A percentile compares a stretch with the other conserved stretches of the same genome.
Conservation (phyloP, 148 eudicot genomes). For the Vaccinium vitisidaea region DNA sequence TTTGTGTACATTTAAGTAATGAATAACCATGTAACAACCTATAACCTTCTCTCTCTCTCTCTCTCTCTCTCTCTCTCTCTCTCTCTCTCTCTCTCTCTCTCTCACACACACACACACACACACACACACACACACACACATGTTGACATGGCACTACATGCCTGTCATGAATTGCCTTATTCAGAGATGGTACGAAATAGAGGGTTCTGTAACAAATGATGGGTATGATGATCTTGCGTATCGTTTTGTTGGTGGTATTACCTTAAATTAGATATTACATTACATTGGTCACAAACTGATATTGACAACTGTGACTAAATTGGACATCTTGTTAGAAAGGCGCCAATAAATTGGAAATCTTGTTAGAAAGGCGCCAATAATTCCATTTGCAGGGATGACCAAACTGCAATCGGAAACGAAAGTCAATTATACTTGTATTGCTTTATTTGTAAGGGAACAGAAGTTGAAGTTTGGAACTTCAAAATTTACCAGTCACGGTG, state of each 20-base stretch:
- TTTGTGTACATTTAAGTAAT: neutral
- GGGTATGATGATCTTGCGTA: neutral
- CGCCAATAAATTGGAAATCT: neutral
- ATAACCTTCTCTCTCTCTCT: neutral
- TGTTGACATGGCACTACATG: neutral
- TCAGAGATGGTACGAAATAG: neutral
- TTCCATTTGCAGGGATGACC: neutral
- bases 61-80: constrained; percentile 7
- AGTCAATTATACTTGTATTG: neutral
- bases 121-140: neutral
- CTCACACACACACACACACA: neutral
- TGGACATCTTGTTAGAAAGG: neutral
- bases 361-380: no score
- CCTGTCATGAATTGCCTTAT: neutral
- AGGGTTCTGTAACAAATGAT: neutral
- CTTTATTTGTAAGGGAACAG: neutral
- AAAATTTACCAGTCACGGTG: neutral
- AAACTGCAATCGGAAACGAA: neutral
- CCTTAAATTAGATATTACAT: neutral
- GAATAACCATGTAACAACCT: neutral
- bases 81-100: neutral
- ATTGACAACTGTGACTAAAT: neutral
- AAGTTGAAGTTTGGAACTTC: neutral
- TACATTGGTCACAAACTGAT: neutral
- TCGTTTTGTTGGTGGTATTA: neutral